These are phyloP conservation scores for Pythium periplocum DNA, from an alignment of 352 stramenopile genomes.

Conservation along the genomic window DNA sequence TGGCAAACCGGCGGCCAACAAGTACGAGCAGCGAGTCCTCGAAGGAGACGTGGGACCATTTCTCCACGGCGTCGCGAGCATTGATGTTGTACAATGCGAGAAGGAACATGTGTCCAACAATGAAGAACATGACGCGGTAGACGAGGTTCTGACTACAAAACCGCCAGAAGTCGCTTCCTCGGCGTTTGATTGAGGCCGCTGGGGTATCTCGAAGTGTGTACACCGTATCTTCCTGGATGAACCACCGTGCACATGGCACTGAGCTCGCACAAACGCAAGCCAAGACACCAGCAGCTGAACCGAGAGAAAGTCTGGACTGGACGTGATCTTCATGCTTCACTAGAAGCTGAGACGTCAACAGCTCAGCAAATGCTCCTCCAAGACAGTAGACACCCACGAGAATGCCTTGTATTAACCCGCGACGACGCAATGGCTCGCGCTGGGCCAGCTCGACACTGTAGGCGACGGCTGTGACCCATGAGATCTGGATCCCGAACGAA, in stretches of 20 bases:
- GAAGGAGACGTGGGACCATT: constrained; percentile 12
- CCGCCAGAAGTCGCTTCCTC: constrained; percentile 11
- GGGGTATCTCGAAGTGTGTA: no score
- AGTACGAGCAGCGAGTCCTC: constrained; percentile 4
- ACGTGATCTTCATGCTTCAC: constrained; percentile 7
- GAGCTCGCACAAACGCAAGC: background rate
- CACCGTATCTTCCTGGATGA: background rate
- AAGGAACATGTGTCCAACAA: constrained; percentile 10
- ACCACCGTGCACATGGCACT: background rate
- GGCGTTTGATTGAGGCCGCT: background rate
- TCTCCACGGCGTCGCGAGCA: constrained; percentile 9
- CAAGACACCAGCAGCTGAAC: constrained; percentile 7
- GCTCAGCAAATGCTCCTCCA: constrained; percentile 8
- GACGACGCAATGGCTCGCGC: constrained; percentile 17
- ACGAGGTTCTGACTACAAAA: constrained; percentile 22
- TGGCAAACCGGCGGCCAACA: background rate
- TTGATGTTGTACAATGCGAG: constrained; percentile 20
- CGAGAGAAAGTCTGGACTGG: constrained; percentile 11
- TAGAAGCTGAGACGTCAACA: constrained; percentile 4
- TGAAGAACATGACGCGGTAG: constrained; percentile 18
- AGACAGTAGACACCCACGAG: constrained; percentile 15
- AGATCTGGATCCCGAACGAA: constrained; percentile 10
- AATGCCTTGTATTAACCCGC: constrained; percentile 15
- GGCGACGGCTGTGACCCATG: constrained; percentile 13
- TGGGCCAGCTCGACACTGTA: constrained; percentile 21